Conservation (phyloP, 2,329 filamentous ascomycete species). For the Hypoxylon sp. region DNA sequence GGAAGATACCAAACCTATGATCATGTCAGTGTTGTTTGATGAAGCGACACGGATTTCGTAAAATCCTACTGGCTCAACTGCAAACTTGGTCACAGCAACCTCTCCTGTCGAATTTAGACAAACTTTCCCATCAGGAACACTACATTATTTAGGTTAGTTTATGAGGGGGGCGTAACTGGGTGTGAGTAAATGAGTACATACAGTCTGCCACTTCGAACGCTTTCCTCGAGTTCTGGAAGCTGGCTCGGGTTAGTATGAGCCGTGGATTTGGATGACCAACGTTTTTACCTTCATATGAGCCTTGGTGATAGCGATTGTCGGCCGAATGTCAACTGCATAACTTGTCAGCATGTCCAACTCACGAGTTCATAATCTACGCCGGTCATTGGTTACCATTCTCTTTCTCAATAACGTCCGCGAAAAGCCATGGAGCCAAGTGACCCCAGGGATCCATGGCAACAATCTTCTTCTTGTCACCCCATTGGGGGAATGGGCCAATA, state of each 20-base stretch:
- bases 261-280: neutral
- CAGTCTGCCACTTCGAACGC: constrained; percentile 84
- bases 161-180: constrained; percentile 28
- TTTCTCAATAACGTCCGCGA: constrained; percentile 81
- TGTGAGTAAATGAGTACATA: constrained; percentile 54
- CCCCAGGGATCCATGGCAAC: constrained; percentile 97
- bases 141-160: constrained; percentile 49
- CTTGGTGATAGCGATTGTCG: constrained; percentile 91
- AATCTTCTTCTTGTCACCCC: constrained; percentile 92
- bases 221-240: constrained; percentile 93
- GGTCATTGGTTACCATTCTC: constrained; percentile 70
- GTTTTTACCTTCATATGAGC: constrained; percentile 84
- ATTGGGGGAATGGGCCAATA: constrained; percentile 90
- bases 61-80: constrained; percentile 87
- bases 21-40: constrained; percentile 9
- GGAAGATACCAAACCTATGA: constrained; percentile 81
- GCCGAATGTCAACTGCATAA: constrained; percentile 80
- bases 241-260: constrained; percentile 50
- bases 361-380: neutral
- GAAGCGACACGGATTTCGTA: constrained; percentile 2
- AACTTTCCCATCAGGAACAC: constrained; percentile 85
- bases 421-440: constrained; percentile 87
- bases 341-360: constrained; percentile 21
- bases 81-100: constrained; percentile 94
- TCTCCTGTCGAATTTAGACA: constrained; percentile 89